Percentiles rank a stretch among this genome's conserved stretches.
Evolutionary conservation across 1,284 basidiomycete genomes (phyloP).

Genomic region (Ustilago nuda): DNA sequence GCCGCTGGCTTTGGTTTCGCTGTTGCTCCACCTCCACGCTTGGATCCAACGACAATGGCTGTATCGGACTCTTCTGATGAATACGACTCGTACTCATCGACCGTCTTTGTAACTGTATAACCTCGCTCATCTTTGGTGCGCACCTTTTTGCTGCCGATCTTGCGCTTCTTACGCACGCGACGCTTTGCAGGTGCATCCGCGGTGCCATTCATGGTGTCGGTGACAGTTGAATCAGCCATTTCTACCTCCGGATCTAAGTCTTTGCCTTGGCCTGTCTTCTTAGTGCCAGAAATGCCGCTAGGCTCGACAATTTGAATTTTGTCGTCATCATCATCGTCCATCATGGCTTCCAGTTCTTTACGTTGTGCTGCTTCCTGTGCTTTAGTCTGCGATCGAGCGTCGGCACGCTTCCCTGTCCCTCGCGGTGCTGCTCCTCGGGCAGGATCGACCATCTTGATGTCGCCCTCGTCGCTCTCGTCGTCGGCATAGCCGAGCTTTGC

Average conservation of each 20-base stretch:
- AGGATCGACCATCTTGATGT: conserved; percentile 19
- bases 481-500: conserved; percentile 47
- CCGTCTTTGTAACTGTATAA: conserved; percentile 55
- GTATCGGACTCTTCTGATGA: conserved; percentile 57
- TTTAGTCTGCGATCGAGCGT: conserved; percentile 33
- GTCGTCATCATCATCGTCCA: conserved; percentile 40
- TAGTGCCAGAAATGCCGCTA: conserved; percentile 8
- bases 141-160: conserved; percentile 56
- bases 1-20: conserved; percentile 8
- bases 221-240: conserved; percentile 33
- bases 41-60: conserved; percentile 28
- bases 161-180: conserved; percentile 57
- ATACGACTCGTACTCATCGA: conserved; percentile 62
- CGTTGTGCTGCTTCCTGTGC: conserved; percentile 36
- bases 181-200: conserved; percentile 25
- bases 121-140: conserved; percentile 62
- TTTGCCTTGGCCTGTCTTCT: conserved; percentile 26
- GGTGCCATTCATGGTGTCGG: conserved; percentile 51
- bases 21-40: conserved; percentile 16
- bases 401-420: conserved; percentile 45
- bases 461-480: conserved; percentile 29
- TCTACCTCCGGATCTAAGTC: conserved; percentile 44
- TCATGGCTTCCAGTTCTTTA: conserved; percentile 51
- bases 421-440: conserved; percentile 17
- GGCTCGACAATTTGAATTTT: conserved; percentile 29